Conservation (phyloP, 2,329 filamentous ascomycete genomes). For the Pseudocercospora musae region DNA sequence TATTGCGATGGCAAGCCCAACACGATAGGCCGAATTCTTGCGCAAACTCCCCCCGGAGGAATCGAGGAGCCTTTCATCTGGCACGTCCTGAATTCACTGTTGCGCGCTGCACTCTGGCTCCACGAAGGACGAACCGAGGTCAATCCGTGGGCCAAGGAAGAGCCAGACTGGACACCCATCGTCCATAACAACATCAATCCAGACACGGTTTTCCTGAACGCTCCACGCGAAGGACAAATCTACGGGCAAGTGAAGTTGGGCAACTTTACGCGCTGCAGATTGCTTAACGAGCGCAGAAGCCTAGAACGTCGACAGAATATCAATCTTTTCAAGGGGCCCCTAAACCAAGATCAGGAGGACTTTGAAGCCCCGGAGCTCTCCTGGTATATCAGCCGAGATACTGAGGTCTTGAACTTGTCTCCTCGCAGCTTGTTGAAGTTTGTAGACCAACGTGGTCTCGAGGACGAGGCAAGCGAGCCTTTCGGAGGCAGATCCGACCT, state of each 20-base stretch:
- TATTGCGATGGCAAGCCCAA: constrained; percentile 8
- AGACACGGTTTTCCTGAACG: constrained; percentile 31
- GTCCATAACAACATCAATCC: constrained; percentile 41
- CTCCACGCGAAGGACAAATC: not conserved
- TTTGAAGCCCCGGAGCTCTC: constrained; percentile 11
- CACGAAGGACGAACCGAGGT: constrained; percentile 1
- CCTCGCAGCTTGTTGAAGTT: not conserved
- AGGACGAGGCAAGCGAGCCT: not conserved
- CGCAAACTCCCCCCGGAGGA: constrained; percentile 6
- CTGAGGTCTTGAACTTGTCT: not conserved
- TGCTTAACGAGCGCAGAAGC: not conserved
- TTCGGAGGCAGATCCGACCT: constrained; percentile 10
- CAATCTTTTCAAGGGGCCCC: not conserved
- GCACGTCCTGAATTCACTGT: constrained; percentile 12
- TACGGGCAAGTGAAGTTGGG: constrained; percentile 14
- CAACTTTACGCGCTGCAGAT: constrained; percentile 7
- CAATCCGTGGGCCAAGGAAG: not conserved
- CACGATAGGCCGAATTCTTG: constrained; percentile 2
- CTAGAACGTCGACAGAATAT: not conserved
- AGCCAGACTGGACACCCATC: constrained; percentile 11
- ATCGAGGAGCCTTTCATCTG: constrained; percentile 16
- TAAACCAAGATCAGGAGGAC: not conserved
- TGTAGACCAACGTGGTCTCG: not conserved
- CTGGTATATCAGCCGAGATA: constrained; percentile 5
- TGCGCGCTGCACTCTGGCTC: constrained; percentile 10